phyloP scores from a whole-genome alignment of 2,329 filamentous ascomycete species.

The Lasiodiplodia theobromae region DNA sequence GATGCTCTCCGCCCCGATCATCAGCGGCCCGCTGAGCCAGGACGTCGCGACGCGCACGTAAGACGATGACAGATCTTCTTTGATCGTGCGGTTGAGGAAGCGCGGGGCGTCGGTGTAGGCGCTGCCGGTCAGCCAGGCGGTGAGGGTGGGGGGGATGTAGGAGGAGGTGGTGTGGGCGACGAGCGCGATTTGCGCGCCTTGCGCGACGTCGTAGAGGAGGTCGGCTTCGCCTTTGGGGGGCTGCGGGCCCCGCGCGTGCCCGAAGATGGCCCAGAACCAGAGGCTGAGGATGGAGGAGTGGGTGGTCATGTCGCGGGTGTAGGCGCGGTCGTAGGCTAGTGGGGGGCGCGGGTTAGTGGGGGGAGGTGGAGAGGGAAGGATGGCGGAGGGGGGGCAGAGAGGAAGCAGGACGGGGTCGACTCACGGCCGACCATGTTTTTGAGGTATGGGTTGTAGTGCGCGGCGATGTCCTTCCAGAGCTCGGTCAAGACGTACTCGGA shows the following conservation, averaged over 20 bases:
- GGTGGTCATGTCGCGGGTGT: slow-evolving; percentile 49
- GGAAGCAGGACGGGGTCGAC: background rate
- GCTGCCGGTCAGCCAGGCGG: background rate
- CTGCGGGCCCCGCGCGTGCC: slow-evolving; percentile 48
- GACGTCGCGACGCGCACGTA: slow-evolving; percentile 46
- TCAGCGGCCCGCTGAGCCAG: slow-evolving; percentile 53
- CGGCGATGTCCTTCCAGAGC: slow-evolving; percentile 47
- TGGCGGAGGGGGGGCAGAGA: no score
- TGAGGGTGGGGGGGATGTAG: background rate
- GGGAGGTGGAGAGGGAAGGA: no score
- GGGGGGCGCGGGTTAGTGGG: background rate
- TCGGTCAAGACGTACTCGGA: slow-evolving; percentile 40
- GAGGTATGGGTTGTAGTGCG: slow-evolving; percentile 48
- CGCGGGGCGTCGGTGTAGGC: background rate
- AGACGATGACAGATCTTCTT: slow-evolving; percentile 32
- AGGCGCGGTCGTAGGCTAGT: slow-evolving; percentile 46
- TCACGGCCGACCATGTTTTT: slow-evolving; percentile 44
- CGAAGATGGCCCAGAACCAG: slow-evolving; percentile 55
- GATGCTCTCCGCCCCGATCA: slow-evolving; percentile 52
- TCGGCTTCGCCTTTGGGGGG: slow-evolving; percentile 50
- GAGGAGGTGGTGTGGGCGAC: slow-evolving; percentile 43
- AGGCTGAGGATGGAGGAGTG: slow-evolving; percentile 52
- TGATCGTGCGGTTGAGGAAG: background rate
- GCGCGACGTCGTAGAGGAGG: slow-evolving; percentile 51
- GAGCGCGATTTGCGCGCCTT: slow-evolving; percentile 51